Percentiles rank a stretch among this genome's conserved stretches.
phyloP scores from a whole-genome alignment of 768 basidiomycete species.

The Auriculariales sp. region DNA sequence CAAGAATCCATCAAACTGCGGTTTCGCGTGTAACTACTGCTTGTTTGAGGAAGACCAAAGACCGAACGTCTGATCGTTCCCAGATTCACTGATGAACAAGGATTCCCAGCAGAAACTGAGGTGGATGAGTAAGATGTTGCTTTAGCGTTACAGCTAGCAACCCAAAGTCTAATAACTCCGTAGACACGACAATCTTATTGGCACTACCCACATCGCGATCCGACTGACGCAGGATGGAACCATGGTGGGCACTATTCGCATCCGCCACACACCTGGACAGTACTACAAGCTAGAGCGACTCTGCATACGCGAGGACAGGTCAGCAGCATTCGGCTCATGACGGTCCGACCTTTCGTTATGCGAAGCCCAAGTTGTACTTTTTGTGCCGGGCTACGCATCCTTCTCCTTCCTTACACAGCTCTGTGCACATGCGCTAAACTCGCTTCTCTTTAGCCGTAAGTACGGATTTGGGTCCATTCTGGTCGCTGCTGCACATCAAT shows the following conservation, averaged over 20 bases:
- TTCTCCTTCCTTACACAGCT: no score
- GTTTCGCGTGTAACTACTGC: not conserved
- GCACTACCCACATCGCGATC: conserved; percentile 57
- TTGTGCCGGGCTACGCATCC: not conserved
- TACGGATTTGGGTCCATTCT: conserved; percentile 53
- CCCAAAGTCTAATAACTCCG: no score
- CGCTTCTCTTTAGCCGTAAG: conserved; percentile 21
- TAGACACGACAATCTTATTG: conserved; percentile 10
- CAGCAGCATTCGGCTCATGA: not conserved
- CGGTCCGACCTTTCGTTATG: not conserved
- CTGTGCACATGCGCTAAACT: no score
- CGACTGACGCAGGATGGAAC: conserved; percentile 43
- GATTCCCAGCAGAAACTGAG: conserved; percentile 60
- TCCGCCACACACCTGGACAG: conserved; percentile 20
- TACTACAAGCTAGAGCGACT: conserved; percentile 49
- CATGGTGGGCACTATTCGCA: conserved; percentile 62
- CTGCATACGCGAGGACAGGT: not conserved
- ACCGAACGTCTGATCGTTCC: not conserved
- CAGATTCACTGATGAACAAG: conserved; percentile 45
- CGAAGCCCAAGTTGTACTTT: not conserved
- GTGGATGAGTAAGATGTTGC: conserved; percentile 48
- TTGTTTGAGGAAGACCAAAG: no score
- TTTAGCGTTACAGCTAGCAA: conserved; percentile 1
- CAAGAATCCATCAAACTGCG: not conserved
- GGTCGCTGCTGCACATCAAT: conserved; percentile 45